Base-by-base conservation (phyloP, 306 rosid species). In the Rubus parviflorus region DNA sequence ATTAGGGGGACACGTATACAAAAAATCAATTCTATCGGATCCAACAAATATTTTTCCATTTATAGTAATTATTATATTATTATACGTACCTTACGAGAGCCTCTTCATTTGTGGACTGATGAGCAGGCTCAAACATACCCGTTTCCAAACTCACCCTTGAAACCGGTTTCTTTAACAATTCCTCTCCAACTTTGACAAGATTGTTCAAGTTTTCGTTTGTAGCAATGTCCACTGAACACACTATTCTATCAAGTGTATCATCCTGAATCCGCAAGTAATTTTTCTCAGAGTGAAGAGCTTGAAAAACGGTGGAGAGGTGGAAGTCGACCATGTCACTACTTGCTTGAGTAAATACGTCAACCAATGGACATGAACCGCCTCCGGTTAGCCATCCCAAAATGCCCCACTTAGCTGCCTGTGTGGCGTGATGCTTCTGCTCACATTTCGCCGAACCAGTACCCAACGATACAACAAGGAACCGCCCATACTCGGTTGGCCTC, bases 401-500 rank as follows among this genome's bases (percentile, higher is more conserved):
- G 2, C 87, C 89, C 89, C 89, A 86, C 7, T 62, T 77, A 1
- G 89, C 85, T 9, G 80, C 87, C 14, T 70, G 15, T 1, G 15
- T 3, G 6, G 85, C 89, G 3, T 81, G 3, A 73, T 64, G 77
- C 69, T 73, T 77, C 62, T 77, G 79, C 19, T 77, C 85, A 6
- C 61, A 43, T 70, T 81, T 77, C 0, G 85, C 62, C 2, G 82
- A 37, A 6, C 87, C 87, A n/a, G 87, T 81, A 25, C 85, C 87
- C 11, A 84, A 60, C 5, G 87, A 84, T 52, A 84, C 43, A 1
- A 81, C 85, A 0, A 84, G 74, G 49, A 81, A 84, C 30, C 72
- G 49, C 3, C 68, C 75, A 15, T 84, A 81, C 22, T 77, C 82
- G 38, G 69, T 54, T 57, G 80, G 75, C 43, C 10, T 77, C 20